Evolutionary conservation across 257 asterid genomes (phyloP).

Genomic region (Solanum habrochaites): DNA sequence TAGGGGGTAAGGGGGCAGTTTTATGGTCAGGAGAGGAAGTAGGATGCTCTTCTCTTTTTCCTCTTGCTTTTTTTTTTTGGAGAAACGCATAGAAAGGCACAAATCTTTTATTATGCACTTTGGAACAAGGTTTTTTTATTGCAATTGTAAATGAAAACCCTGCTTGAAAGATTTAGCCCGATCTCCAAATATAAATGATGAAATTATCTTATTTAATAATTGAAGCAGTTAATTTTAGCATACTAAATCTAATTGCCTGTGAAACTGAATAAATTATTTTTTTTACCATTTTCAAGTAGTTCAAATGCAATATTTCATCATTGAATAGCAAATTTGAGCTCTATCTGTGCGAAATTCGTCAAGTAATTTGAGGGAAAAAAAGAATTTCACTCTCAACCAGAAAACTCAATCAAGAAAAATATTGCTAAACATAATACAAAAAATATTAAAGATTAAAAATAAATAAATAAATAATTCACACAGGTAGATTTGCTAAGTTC

Average conservation of each 20-base stretch:
- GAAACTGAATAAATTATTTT: not conserved
- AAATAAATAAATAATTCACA: too few species aligned
- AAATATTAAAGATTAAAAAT: too few species aligned
- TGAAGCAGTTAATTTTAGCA: not conserved
- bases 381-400: too few species aligned
- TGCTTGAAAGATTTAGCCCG: not conserved
- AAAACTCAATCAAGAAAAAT: too few species aligned
- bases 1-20: too few species aligned
- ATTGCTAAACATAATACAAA: too few species aligned
- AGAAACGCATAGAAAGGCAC: not conserved
- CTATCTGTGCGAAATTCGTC: not conserved
- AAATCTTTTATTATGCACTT: not conserved
- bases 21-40: too few species aligned
- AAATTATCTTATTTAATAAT: not conserved
- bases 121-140: not conserved
- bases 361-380: too few species aligned
- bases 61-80: too few species aligned
- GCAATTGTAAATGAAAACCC: not conserved
- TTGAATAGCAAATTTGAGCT: not conserved
- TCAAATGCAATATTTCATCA: not conserved
- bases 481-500: too few species aligned
- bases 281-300: not conserved
- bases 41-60: too few species aligned
- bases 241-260: not conserved
- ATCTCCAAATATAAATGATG: not conserved